Percentiles rank a stretch among this genome's conserved stretches.
Evolutionary conservation across 257 asterid species (phyloP).

Genomic region (Coffea canephora): DNA sequence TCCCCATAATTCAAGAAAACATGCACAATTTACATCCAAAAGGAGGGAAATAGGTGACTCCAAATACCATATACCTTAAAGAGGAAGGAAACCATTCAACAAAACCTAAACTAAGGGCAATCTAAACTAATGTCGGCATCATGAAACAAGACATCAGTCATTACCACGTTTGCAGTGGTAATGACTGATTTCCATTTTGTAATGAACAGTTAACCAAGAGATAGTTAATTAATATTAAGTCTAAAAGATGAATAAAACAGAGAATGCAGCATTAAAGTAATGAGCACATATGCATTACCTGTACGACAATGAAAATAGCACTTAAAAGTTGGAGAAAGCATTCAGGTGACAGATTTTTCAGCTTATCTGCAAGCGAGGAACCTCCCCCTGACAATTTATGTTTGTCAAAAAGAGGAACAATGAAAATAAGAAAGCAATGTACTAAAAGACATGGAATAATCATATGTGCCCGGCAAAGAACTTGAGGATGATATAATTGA

Average conservation of each 20-base stretch:
- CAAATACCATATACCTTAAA: too few relatives aligned
- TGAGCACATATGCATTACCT: conserved; percentile 67
- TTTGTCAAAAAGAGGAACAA: background rate
- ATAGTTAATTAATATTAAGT: too few relatives aligned
- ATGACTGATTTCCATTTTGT: too few relatives aligned
- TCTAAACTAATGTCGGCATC: too few relatives aligned
- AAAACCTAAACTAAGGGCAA: too few relatives aligned
- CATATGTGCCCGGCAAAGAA: background rate
- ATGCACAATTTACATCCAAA: too few relatives aligned
- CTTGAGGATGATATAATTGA: background rate
- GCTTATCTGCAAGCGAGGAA: conserved; percentile 83
- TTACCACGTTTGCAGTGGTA: too few relatives aligned
- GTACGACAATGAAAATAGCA: conserved; percentile 81
- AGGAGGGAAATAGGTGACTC: too few relatives aligned
- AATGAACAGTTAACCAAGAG: too few relatives aligned
- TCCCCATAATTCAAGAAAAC: too few relatives aligned
- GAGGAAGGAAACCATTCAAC: too few relatives aligned
- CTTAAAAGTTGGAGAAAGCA: conserved; percentile 84
- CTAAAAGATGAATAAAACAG: background rate
- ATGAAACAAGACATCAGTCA: too few relatives aligned
- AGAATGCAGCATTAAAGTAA: conserved; percentile 21
- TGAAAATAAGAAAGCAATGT: background rate
- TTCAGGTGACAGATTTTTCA: conserved; percentile 85
- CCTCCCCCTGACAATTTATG: conserved; percentile 64
- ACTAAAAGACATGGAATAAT: background rate